A percentile compares a stretch with the other conserved stretches of the same genome.
Evolutionary conservation across 768 basidiomycete species (phyloP).

Genomic region (Amanita rubescens): DNA sequence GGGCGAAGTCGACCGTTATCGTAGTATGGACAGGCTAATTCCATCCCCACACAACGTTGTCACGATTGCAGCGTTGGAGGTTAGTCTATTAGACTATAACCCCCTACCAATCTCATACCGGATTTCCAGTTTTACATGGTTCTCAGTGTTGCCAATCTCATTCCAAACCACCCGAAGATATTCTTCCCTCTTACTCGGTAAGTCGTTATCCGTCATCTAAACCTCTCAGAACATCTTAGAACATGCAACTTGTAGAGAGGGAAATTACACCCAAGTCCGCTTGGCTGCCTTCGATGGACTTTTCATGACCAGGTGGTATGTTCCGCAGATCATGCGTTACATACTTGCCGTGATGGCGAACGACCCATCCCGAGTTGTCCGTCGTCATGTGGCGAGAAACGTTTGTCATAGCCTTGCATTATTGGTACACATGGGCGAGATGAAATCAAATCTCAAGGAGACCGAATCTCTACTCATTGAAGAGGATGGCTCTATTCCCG

Average conservation of each 20-base stretch:
- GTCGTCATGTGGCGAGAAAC: constrained; percentile 80
- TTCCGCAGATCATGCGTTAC: constrained; percentile 79
- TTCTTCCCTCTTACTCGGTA: constrained; percentile 90
- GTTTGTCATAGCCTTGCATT: constrained; percentile 84
- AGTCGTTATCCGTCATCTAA: constrained; percentile 17
- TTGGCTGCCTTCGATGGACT: constrained; percentile 92
- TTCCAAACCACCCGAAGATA: constrained; percentile 66
- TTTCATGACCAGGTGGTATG: constrained; percentile 84
- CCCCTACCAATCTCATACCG: not conserved
- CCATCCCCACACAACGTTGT: constrained; percentile 93
- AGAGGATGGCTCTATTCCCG: constrained; percentile 71
- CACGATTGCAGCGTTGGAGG: constrained; percentile 86
- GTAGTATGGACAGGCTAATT: constrained; percentile 91
- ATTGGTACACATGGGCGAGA: constrained; percentile 83
- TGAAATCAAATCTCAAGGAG: constrained; percentile 71
- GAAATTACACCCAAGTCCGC: constrained; percentile 88
- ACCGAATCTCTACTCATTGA: constrained; percentile 75
- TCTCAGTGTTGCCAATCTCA: constrained; percentile 66
- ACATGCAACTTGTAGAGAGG: constrained; percentile 56
- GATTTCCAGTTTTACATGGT: constrained; percentile 66
- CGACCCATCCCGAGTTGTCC: constrained; percentile 76
- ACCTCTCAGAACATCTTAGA: not conserved
- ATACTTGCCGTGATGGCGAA: constrained; percentile 79
- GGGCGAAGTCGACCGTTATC: constrained; percentile 83
- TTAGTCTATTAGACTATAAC: constrained; percentile 26